Evolutionary conservation across 805 yeast species (phyloP).

Genomic region (Grigorovia transvaalensis): DNA sequence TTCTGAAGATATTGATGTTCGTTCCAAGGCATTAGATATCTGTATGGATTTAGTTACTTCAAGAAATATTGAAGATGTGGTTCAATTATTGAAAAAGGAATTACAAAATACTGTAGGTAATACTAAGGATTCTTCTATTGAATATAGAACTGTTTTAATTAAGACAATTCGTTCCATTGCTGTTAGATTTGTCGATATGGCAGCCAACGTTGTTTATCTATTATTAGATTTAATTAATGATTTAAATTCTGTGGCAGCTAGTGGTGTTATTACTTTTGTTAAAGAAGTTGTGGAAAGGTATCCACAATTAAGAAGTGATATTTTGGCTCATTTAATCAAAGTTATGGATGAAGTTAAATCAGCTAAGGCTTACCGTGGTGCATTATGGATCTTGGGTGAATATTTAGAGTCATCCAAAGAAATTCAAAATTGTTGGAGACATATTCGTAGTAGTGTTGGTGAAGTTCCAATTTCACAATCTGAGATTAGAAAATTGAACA

Average conservation of each 20-base stretch:
- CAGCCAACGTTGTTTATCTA: conserved; percentile 80
- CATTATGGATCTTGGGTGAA: conserved; percentile 95
- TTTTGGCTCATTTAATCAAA: conserved; percentile 50
- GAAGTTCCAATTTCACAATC: conserved; percentile 81
- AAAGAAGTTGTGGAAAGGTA: conserved; percentile 90
- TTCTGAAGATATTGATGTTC: conserved; percentile 86
- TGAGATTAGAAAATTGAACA: conserved; percentile 41
- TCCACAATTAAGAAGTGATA: conserved; percentile 62
- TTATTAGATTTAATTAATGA: conserved; percentile 80
- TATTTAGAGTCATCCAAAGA: conserved; percentile 62
- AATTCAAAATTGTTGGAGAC: conserved; percentile 79
- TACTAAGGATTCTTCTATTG: conserved; percentile 66
- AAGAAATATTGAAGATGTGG: conserved; percentile 89
- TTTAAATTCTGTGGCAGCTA: conserved; percentile 73
- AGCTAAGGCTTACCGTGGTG: conserved; percentile 87
- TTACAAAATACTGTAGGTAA: conserved; percentile 58
- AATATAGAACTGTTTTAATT: conserved; percentile 81
- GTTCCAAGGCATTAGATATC: conserved; percentile 76
- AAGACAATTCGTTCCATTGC: conserved; percentile 86
- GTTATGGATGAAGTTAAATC: conserved; percentile 62
- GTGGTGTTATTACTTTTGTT: conserved; percentile 81
- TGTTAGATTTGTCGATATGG: conserved; percentile 78
- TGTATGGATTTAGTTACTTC: conserved; percentile 71
- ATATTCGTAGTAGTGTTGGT: conserved; percentile 72
- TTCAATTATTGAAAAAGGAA: conserved; percentile 86